Base-by-base conservation (phyloP, 257 asterid genomes). In the Pogostemon cablin region DNA sequence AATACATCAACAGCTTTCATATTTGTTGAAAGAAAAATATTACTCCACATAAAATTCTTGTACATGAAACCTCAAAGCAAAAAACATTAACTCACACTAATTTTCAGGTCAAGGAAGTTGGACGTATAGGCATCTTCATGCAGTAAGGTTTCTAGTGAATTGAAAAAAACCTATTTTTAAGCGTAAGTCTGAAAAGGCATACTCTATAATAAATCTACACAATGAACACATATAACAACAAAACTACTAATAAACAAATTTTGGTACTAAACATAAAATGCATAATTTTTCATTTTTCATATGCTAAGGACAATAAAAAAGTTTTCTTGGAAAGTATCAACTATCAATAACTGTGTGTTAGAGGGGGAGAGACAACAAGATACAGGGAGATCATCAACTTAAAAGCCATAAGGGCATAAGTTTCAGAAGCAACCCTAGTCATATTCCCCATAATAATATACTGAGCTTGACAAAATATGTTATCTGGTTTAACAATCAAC, bases 61-160 rank as follows among this genome's bases (percentile, higher is more conserved):
- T 52, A 53, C 69, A 15, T 25, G 59, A 61, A 60, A 59, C 65
- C 56, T 69, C 59, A 75, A 59, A 6, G 11, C 61, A 55, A 55
- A 6, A 8, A 20, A 55, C 40, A 25, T 55, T 5, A 25, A 55
- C 61, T 55, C 12, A 7, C 61, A 8, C 61, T 55, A 20, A 55
- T 39, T 52, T 70, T 70, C 58, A 57, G 9, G 40, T 65, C 68
- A 47, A 62, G 8, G 62, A 56, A 25, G 47, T 39, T 37, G 41
- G 57, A 58, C 44, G 2, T 4, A n/a, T 41, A 43, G 42, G 9
- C 62, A 47, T 66, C 57, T 20, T 67, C 55, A n/a, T 10, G 44
- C 17, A 64, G 66, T 1, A 42, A 55, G 25, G 7, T 65, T 62
- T 57, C 37, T n/a, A 43, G 42, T 5, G 3, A 76, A 7, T 52